Conservation (phyloP, 441 rosid species). For the Raphanus hybrid region DNA sequence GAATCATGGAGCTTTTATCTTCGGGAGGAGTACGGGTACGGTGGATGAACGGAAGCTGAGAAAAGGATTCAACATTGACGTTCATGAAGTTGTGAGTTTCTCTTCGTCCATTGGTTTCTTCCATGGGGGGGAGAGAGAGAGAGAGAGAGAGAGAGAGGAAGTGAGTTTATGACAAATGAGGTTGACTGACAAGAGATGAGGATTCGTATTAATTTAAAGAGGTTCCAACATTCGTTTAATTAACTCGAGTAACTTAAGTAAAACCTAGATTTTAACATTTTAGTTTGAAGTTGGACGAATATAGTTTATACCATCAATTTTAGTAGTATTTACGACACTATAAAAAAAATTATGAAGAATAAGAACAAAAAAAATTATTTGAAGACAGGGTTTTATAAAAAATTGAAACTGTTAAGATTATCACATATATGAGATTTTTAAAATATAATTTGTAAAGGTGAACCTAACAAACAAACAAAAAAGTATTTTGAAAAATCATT, state of each 20-base stretch:
- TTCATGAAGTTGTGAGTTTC: constrained; percentile 93
- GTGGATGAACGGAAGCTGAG: constrained; percentile 90
- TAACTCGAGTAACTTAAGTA: not conserved
- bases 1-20: constrained; percentile 59
- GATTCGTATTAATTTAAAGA: constrained; percentile 34
- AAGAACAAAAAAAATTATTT: too few relatives aligned
- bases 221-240: constrained; percentile 25
- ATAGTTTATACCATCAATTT: too few relatives aligned
- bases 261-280: constrained; percentile 8
- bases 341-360: too few relatives aligned
- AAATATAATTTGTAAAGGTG: too few relatives aligned
- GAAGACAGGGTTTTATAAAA: too few relatives aligned
- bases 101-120: constrained; percentile 52
- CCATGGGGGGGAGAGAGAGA: constrained; percentile 45
- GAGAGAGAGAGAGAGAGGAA: constrained; percentile 8
- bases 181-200: constrained; percentile 40
- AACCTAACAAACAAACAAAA: too few relatives aligned
- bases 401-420: too few relatives aligned
- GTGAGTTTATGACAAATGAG: constrained; percentile 3
- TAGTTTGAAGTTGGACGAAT: too few relatives aligned
- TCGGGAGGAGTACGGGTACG: constrained; percentile 55
- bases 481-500: too few relatives aligned
- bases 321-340: too few relatives aligned
- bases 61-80: constrained; percentile 94
- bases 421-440: too few relatives aligned